Conservation (phyloP, 2,329 filamentous ascomycete genomes). For the Rhynchosporium secalis region DNA sequence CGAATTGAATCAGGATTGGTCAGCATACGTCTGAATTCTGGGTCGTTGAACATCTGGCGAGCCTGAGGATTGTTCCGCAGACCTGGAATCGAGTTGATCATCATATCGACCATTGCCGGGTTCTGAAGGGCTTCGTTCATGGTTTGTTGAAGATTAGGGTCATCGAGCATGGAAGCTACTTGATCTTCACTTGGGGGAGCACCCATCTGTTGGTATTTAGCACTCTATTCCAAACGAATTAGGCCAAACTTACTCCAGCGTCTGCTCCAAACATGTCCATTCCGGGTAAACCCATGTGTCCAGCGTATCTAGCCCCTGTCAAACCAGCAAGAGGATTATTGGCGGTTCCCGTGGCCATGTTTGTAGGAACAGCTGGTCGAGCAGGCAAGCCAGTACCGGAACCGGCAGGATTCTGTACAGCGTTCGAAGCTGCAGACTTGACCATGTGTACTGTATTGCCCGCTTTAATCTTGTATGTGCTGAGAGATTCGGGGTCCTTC, state of each 20-base stretch:
- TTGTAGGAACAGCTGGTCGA: conserved; percentile 64
- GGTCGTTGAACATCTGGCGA: conserved; percentile 83
- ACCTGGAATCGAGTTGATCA: conserved; percentile 90
- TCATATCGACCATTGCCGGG: conserved; percentile 89
- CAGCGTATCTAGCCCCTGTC: conserved; percentile 91
- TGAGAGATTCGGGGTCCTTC: conserved; percentile 87
- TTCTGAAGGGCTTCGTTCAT: conserved; percentile 97
- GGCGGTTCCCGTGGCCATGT: conserved; percentile 78
- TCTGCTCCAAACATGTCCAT: conserved; percentile 90
- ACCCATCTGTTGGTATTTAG: conserved; percentile 68
- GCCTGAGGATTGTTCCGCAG: conserved; percentile 70
- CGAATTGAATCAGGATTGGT: conserved; percentile 84
- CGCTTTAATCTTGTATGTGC: conserved; percentile 89
- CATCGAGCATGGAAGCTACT: conserved; percentile 80
- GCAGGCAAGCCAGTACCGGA: conserved; percentile 45
- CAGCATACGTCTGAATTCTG: conserved; percentile 88
- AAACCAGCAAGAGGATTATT: conserved; percentile 89
- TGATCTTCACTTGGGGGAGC: conserved; percentile 79
- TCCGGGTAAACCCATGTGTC: conserved; percentile 84
- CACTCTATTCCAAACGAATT: conserved; percentile 5
- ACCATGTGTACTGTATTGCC: conserved; percentile 96
- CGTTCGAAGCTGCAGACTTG: conserved; percentile 82
- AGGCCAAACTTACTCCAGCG: conserved; percentile 71
- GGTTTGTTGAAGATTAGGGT: conserved; percentile 81
- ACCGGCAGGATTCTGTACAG: conserved; percentile 49